Conservation (phyloP, 2,329 filamentous ascomycete genomes). For the Apiospora malaysiana region DNA sequence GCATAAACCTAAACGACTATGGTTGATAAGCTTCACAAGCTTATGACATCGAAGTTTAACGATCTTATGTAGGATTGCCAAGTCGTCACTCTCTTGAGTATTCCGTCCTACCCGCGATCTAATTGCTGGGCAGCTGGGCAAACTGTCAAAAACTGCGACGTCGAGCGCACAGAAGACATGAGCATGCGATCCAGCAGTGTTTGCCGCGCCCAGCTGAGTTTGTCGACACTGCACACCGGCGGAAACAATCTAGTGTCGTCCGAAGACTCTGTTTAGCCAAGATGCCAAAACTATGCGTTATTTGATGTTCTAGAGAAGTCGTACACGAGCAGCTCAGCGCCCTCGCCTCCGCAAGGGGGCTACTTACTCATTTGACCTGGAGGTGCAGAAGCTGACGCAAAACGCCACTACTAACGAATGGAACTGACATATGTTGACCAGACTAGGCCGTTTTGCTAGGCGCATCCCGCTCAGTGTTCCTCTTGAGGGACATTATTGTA, state of each 20-base stretch:
- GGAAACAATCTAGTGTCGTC: background rate
- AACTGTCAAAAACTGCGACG: background rate
- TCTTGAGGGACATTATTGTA: background rate
- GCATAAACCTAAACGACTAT: background rate
- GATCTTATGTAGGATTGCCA: background rate
- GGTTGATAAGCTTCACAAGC: slow-evolving; percentile 12
- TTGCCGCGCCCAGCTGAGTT: background rate
- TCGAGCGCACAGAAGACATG: background rate
- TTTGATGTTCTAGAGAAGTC: background rate
- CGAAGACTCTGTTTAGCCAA: background rate
- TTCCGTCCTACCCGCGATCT: background rate
- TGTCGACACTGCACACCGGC: background rate
- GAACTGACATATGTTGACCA: background rate
- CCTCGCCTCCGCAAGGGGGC: background rate
- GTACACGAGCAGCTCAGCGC: background rate
- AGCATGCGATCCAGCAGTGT: background rate
- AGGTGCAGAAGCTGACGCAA: background rate
- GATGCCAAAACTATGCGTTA: background rate
- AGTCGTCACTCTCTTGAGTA: background rate
- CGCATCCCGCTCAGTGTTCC: background rate
- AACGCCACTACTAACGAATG: background rate
- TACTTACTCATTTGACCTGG: background rate
- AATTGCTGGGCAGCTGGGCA: slow-evolving; percentile 15
- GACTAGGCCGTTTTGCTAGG: background rate
- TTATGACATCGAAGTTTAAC: slow-evolving; percentile 2